Conservation (phyloP, 2,329 filamentous ascomycete species). For the Orbilia ellipsospora region DNA sequence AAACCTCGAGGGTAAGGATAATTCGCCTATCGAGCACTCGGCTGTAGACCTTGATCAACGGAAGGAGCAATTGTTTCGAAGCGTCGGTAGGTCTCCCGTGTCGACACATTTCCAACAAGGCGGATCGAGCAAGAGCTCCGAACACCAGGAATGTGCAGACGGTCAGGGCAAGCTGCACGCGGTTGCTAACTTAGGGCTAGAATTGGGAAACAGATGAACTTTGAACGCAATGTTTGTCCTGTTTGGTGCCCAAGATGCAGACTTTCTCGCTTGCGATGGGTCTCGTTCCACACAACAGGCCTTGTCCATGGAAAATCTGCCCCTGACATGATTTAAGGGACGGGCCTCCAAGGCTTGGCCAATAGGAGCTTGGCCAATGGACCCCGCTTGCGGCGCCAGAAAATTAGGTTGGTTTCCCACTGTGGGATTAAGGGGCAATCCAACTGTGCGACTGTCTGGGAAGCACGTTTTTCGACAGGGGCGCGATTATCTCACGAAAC, state of each 20-base stretch:
- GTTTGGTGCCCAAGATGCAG: slow-evolving; percentile 14
- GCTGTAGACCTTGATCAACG: neutral
- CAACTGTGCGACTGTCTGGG: slow-evolving; percentile 33
- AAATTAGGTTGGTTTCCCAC: slow-evolving; percentile 24
- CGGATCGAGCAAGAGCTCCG: neutral
- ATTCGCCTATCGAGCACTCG: neutral
- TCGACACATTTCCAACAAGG: neutral
- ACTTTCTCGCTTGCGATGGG: slow-evolving; percentile 33
- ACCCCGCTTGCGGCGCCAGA: slow-evolving; percentile 32
- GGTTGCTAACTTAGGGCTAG: neutral
- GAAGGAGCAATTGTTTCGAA: slow-evolving; percentile 3
- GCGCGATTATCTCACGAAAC: neutral
- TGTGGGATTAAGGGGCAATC: slow-evolving; percentile 44
- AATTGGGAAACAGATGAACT: neutral
- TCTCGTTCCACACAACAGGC: slow-evolving; percentile 25
- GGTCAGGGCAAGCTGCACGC: no score
- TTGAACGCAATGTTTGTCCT: slow-evolving; percentile 29
- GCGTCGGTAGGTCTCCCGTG: neutral
- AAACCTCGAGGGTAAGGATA: neutral
- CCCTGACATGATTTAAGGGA: slow-evolving; percentile 56
- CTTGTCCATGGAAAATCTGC: slow-evolving; percentile 48
- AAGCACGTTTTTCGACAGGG: slow-evolving; percentile 38
- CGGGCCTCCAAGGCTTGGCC: slow-evolving; percentile 20
- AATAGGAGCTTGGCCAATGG: slow-evolving; percentile 25
- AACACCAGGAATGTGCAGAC: no score